Evolutionary conservation across 306 rosid genomes (phyloP), one percentile per base, ranked within the genome.

Genomic region (Aeschynomene evenia): DNA sequence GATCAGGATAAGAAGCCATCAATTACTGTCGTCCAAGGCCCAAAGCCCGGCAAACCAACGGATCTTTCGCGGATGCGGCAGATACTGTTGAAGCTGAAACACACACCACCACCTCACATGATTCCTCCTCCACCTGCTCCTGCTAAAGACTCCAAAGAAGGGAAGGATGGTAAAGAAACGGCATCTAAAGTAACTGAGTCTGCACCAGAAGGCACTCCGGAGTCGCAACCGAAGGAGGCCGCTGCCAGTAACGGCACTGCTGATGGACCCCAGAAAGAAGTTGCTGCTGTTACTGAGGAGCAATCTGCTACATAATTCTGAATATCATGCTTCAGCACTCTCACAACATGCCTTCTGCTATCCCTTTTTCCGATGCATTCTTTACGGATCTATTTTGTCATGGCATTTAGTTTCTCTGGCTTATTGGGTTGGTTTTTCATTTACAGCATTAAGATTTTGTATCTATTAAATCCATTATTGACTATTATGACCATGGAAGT

Each of bases 1-100:
- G 99, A 91, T 83, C 87, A 85, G 67, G 97, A 95, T 16, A 95
- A 91, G 71, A 89, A 90, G 53, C 95, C 99, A 54, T 88, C 96
- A 1, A 66, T 95, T 79, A 64, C 84, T 1, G 92, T 95, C 23
- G 53, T 95, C 77, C 99, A 87, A 68, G 99, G 99, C 66, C 99
- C 99, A 1, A 91, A 95, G 86, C 99, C 99, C 2, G 99, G 97
- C 66, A 95, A 91, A 77, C 99, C 97, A 57, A 95, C 99, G 0
- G 99, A 95, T 70, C 99, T 91, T 70, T 87, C 97, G 18, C 82
- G 99, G 74, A 61, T 95, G 92, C 83, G 96, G 45, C 99, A 88
- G 36, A 74, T 91, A 61, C 81, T 89, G 34, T 79, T 91, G 80
- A 94, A 87, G 88, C 82, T 95, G 79, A 95, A 95, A 85, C 99